Conservation (phyloP, 2,329 filamentous ascomycete genomes). For the Penicillium sp. region DNA sequence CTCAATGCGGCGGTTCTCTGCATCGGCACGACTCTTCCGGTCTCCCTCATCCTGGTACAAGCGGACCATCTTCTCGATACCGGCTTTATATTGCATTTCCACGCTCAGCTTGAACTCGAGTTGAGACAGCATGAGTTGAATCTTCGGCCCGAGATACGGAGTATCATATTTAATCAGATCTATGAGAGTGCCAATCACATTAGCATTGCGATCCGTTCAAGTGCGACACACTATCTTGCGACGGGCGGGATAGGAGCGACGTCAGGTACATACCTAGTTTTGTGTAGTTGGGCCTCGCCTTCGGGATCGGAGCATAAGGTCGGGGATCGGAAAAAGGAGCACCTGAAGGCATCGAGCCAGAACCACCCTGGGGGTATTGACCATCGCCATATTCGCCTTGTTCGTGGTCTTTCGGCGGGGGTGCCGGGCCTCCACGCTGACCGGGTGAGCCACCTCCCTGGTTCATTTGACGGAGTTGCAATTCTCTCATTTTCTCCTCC, state of each 20-base stretch:
- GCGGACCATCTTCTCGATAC: conserved; percentile 98
- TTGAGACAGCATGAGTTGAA: conserved; percentile 98
- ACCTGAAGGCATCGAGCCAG: conserved; percentile 73
- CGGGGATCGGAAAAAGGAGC: conserved; percentile 73
- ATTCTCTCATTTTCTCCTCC: conserved; percentile 82
- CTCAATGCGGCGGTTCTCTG: conserved; percentile 82
- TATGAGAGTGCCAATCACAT: conserved; percentile 39
- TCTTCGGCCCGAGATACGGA: conserved; percentile 88
- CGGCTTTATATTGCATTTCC: conserved; percentile 97
- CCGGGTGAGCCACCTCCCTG: conserved; percentile 48
- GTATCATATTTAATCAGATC: conserved; percentile 99
- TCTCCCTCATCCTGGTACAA: conserved; percentile 97
- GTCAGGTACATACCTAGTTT: conserved; percentile 72
- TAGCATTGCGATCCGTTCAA: conserved; percentile 21
- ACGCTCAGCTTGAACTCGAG: conserved; percentile 98
- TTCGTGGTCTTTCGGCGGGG: conserved; percentile 71
- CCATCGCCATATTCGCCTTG: conserved; percentile 61
- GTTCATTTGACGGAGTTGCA: conserved; percentile 75
- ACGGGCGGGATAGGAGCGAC: not conserved
- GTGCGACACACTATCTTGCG: not conserved
- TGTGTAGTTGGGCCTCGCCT: conserved; percentile 82
- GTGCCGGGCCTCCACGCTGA: conserved; percentile 50
- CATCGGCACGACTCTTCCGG: conserved; percentile 89
- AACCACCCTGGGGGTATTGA: conserved; percentile 57
- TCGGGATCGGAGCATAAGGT: conserved; percentile 64